phyloP scores from a whole-genome alignment of 129 eudicot species.

The Silybum marianum region DNA sequence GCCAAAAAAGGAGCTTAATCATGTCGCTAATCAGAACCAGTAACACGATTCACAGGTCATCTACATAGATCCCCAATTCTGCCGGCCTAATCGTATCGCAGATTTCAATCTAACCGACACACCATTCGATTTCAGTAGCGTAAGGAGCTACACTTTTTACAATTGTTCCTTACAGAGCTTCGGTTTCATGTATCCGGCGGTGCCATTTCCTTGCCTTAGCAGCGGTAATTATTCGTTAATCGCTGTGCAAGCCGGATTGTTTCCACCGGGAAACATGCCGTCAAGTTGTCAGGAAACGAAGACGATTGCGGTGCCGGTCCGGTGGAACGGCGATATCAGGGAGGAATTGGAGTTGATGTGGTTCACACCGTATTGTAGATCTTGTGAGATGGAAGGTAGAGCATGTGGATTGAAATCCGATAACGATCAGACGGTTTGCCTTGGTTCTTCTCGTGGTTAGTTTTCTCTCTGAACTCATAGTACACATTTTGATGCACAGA shows the following conservation, averaged over 20 bases:
- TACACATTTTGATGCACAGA: background rate
- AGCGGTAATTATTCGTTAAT: conserved; percentile 36
- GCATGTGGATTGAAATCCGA: conserved; percentile 49
- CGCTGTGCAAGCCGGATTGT: conserved; percentile 23
- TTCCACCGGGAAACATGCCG: conserved; percentile 21
- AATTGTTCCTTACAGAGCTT: conserved; percentile 44
- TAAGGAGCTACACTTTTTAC: conserved; percentile 35
- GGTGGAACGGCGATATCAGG: conserved; percentile 22
- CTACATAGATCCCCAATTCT: conserved; percentile 47
- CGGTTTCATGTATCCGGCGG: conserved; percentile 17
- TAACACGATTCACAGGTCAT: conserved; percentile 21
- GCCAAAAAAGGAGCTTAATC: background rate
- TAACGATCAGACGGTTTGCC: conserved; percentile 15
- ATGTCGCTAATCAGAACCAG: background rate
- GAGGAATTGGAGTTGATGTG: conserved; percentile 50
- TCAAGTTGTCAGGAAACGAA: conserved; percentile 33
- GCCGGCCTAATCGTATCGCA: conserved; percentile 35
- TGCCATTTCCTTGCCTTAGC: conserved; percentile 45
- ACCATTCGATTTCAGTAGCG: conserved; percentile 16
- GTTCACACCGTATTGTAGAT: conserved; percentile 54
- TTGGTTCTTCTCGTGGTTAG: conserved; percentile 33
- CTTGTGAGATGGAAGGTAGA: conserved; percentile 49
- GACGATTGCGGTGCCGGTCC: conserved; percentile 31
- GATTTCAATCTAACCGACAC: conserved; percentile 27
- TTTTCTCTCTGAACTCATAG: background rate